A percentile compares a stretch with the other conserved stretches of the same genome.
phyloP scores from a whole-genome alignment of 495 filamentous ascomycete genomes.

The Recurvomyces mirabilis region DNA sequence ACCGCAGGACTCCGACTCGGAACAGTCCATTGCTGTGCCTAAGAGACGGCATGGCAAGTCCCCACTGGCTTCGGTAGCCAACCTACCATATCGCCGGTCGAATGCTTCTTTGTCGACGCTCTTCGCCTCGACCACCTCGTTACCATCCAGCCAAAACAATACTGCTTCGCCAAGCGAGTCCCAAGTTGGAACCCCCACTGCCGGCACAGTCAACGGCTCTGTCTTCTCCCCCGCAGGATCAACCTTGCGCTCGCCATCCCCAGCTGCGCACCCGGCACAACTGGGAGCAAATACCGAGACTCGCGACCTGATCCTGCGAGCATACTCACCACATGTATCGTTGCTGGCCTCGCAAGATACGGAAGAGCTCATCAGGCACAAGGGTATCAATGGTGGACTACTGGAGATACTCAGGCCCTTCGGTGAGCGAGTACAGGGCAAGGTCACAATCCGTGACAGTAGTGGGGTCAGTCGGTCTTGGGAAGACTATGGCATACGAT shows the following conservation, averaged over 20 bases:
- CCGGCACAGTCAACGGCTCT: constrained; percentile 24
- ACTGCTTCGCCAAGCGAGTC: constrained; percentile 20
- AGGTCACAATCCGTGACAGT: constrained; percentile 83
- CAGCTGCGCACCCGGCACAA: constrained; percentile 1
- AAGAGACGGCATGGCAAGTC: constrained; percentile 41
- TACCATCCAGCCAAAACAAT: constrained; percentile 20
- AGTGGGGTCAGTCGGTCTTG: constrained; percentile 67
- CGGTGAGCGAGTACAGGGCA: constrained; percentile 79
- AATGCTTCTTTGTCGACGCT: constrained; percentile 34
- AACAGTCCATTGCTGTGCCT: constrained; percentile 41
- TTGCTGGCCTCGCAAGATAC: constrained; percentile 75
- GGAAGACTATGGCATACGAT: constrained; percentile 84
- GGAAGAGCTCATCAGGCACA: constrained; percentile 65
- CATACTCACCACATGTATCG: constrained; percentile 79
- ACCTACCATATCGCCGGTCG: constrained; percentile 31
- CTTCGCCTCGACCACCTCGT: constrained; percentile 32
- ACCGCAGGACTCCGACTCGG: constrained; percentile 46
- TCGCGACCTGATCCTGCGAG: constrained; percentile 61
- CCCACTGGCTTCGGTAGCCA: constrained; percentile 32
- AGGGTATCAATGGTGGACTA: constrained; percentile 73
- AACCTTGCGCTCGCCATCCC: constrained; percentile 15
- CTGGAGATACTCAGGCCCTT: constrained; percentile 80
- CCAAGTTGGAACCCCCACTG: constrained; percentile 27
- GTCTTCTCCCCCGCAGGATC: constrained; percentile 28
- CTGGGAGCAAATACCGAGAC: constrained; percentile 42